These are phyloP conservation scores for Colletotrichum magnum DNA, from an alignment of 2,329 filamentous ascomycete species.

Conservation along the genomic window DNA sequence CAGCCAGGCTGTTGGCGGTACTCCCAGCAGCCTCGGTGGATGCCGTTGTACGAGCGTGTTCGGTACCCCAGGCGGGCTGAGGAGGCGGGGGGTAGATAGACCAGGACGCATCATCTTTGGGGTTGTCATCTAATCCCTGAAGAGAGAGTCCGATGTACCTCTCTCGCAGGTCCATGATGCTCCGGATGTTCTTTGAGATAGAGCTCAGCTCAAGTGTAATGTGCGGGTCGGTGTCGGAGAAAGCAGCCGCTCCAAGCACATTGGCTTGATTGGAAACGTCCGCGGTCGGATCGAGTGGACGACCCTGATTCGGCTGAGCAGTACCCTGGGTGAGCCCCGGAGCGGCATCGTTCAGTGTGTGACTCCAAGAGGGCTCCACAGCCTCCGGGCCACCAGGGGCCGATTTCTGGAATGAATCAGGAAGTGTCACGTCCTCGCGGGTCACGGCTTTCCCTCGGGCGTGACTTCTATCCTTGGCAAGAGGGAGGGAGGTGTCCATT, in stretches of 20 bases:
- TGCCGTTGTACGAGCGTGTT: slow-evolving; percentile 44
- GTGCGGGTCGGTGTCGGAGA: slow-evolving; percentile 80
- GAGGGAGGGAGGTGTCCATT: slow-evolving; percentile 43
- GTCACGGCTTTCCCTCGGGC: not conserved
- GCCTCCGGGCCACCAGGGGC: not conserved
- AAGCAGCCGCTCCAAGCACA: slow-evolving; percentile 75
- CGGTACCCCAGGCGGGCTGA: slow-evolving; percentile 82
- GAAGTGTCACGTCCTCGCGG: slow-evolving; percentile 27
- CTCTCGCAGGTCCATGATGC: slow-evolving; percentile 87
- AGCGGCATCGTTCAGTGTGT: not conserved
- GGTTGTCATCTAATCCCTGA: slow-evolving; percentile 87
- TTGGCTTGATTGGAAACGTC: slow-evolving; percentile 55
- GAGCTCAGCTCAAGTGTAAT: slow-evolving; percentile 86
- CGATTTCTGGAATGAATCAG: slow-evolving; percentile 15
- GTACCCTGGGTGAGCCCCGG: not conserved
- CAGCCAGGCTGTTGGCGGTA: slow-evolving; percentile 60
- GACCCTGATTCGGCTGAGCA: slow-evolving; percentile 5
- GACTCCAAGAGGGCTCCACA: not conserved
- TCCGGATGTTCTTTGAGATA: slow-evolving; percentile 93
- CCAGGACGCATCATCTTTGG: slow-evolving; percentile 87
- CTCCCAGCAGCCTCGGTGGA: slow-evolving; percentile 53
- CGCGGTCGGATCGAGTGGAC: slow-evolving; percentile 1
- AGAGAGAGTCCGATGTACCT: slow-evolving; percentile 91
- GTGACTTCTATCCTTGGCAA: slow-evolving; percentile 4
- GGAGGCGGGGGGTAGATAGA: slow-evolving; percentile 92